These are phyloP conservation scores for Hypoxylon sp. DNA, from an alignment of 2,329 filamentous ascomycete genomes.

Conservation along the genomic window DNA sequence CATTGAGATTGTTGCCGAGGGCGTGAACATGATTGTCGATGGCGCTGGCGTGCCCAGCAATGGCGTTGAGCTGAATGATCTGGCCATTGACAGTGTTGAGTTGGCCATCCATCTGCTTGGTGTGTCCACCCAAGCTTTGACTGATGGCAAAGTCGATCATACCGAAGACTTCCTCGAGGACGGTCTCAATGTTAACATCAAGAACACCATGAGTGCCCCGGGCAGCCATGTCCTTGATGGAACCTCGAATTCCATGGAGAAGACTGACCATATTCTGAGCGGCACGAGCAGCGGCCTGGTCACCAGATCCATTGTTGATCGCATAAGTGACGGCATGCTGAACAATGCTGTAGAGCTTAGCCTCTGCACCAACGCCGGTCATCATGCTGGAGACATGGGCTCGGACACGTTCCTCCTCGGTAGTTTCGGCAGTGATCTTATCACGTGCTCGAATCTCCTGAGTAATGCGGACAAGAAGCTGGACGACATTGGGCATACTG, in stretches of 20 bases:
- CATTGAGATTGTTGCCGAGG: constrained; percentile 48
- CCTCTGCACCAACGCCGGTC: constrained; percentile 47
- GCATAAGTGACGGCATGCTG: constrained; percentile 50
- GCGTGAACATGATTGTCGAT: constrained; percentile 50
- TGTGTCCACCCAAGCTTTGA: constrained; percentile 28
- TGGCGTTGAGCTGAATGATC: constrained; percentile 46
- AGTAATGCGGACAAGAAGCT: constrained; percentile 54
- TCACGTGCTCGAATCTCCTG: constrained; percentile 58
- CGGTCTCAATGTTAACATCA: constrained; percentile 26
- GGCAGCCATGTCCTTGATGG: constrained; percentile 44
- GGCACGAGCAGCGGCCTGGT: constrained; percentile 58
- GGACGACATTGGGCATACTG: constrained; percentile 14
- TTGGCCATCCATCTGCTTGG: constrained; percentile 24
- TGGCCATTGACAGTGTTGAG: constrained; percentile 25
- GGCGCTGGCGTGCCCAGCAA: constrained; percentile 48
- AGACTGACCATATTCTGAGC: constrained; percentile 39
- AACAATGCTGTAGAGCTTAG: constrained; percentile 49
- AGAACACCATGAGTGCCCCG: constrained; percentile 56
- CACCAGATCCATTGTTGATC: constrained; percentile 59
- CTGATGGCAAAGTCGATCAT: constrained; percentile 47
- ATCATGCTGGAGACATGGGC: constrained; percentile 48
- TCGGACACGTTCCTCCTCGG: constrained; percentile 44
- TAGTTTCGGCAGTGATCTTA: constrained; percentile 44
- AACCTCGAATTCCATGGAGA: constrained; percentile 34
- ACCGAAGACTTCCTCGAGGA: constrained; percentile 47